Base-by-base conservation (phyloP, 192 early-diverging fungal genomes). In the Coemansia sp. region DNA sequence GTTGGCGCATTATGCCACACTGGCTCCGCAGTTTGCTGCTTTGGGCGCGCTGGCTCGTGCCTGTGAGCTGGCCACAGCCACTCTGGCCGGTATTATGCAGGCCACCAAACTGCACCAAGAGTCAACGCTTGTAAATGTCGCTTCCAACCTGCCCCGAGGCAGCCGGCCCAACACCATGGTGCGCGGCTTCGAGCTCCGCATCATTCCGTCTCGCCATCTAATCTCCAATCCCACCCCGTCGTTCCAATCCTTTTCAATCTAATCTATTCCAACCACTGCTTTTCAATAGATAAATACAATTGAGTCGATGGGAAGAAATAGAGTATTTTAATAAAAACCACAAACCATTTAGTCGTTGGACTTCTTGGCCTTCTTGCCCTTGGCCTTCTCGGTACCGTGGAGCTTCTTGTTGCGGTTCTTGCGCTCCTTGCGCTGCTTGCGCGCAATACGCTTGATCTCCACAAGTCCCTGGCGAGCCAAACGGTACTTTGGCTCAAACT, bases 321-420 rank as follows among this genome's bases (percentile, higher is more conserved):
- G 8, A 35, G 32, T 43, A 13, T 53, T 52, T 53, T 53, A 23
- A 24, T 13, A 9, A 35, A 9, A 2, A 27, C 14, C 41, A 45
- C 41, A 53, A 53, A 26, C 10, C 20, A 53, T 26, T 53, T 53
- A 53, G 18, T 53, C 51, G 53, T 27, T 32, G 53, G 19, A 20
- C 66, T 75, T 76, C 67, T 77, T 76, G 47, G 49, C 37, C 73
- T 80, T 80, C 66, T 84, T 71, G 62, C 82, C 86, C 82, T 88
- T 89, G 79, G 83, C 81, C 89, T 96, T 98, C 84, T 92, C 93
- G 83, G 93, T 94, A 81, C 95, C 95, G 74, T 91, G 88, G 87
- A 95, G 84, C 91, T 95, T 98, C 94, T 98, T 98, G 81, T 87
- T 81, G 75, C 97, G 88, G 93, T 98, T 98, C 91, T 96, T 96